Conservation (phyloP, 106 monocot species). For the Triglochin maritima region DNA sequence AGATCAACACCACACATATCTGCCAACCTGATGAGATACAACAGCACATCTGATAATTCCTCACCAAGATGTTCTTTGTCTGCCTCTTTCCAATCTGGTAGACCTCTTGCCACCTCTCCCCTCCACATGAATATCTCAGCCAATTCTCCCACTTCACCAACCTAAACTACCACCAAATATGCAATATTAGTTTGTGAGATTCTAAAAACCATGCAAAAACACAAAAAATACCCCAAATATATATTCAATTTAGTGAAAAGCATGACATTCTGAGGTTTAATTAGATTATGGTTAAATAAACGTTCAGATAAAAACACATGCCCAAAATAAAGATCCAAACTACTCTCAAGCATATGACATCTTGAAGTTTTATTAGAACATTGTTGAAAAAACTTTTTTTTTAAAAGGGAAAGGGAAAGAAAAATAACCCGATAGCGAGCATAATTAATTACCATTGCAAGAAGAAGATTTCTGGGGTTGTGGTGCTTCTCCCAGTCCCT, state of each 20-base stretch:
- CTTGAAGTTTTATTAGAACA: background rate
- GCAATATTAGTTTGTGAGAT: background rate
- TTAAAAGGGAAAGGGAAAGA: background rate
- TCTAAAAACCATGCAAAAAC: background rate
- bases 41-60: conserved; percentile 18
- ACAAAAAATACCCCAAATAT: too few species aligned
- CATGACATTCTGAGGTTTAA: too few species aligned
- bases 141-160: conserved; percentile 21
- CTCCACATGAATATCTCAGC: conserved; percentile 22
- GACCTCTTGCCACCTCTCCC: conserved; percentile 11
- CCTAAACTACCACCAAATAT: background rate
- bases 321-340: too few species aligned
- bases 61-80: conserved; percentile 21
- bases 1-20: conserved; percentile 19
- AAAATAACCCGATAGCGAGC: background rate
- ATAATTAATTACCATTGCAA: conserved; percentile 11
- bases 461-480: conserved; percentile 20
- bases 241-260: too few species aligned
- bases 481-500: conserved; percentile 21
- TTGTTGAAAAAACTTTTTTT: background rate
- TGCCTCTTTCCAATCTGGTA: conserved; percentile 13
- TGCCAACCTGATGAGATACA: conserved; percentile 15
- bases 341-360: too few species aligned
- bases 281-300: too few species aligned
- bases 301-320: too few species aligned